These are phyloP conservation scores for Trametopsis cervina DNA, from an alignment of 768 basidiomycete species.

Conservation along the genomic window DNA sequence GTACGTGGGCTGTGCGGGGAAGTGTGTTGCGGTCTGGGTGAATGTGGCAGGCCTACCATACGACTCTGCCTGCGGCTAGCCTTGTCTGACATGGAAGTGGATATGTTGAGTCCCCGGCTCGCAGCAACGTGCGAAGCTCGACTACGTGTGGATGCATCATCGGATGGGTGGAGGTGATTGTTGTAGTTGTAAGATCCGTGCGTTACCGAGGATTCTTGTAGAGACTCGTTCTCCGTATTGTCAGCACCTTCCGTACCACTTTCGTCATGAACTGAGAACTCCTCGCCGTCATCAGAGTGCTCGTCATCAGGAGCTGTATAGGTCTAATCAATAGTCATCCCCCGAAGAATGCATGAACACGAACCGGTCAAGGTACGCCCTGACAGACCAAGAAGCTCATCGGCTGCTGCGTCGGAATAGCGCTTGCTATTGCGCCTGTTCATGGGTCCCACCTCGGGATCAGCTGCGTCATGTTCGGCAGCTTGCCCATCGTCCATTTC, in stretches of 20 bases:
- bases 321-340: constrained; percentile 22
- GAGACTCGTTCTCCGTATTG: constrained; percentile 17
- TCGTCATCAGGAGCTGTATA: constrained; percentile 43
- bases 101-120: constrained; percentile 64
- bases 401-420: constrained; percentile 78
- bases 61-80: constrained; percentile 54
- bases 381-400: constrained; percentile 70
- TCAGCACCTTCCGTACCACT: constrained; percentile 54
- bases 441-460: constrained; percentile 27
- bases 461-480: constrained; percentile 12
- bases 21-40: constrained; percentile 23
- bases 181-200: constrained; percentile 14
- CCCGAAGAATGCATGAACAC: constrained; percentile 30
- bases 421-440: constrained; percentile 76
- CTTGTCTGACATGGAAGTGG: constrained; percentile 46
- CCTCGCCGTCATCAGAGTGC: constrained; percentile 65
- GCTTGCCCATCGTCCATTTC: constrained; percentile 25
- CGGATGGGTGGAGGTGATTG: constrained; percentile 30
- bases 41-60: constrained; percentile 55
- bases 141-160: constrained; percentile 28
- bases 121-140: constrained; percentile 58
- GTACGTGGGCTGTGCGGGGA: constrained; percentile 9
- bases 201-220: constrained; percentile 20
- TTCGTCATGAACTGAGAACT: constrained; percentile 59
- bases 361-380: constrained; percentile 64